phyloP scores from a whole-genome alignment of 176 grass and related monocot species.

The Oryza rufipogon region DNA sequence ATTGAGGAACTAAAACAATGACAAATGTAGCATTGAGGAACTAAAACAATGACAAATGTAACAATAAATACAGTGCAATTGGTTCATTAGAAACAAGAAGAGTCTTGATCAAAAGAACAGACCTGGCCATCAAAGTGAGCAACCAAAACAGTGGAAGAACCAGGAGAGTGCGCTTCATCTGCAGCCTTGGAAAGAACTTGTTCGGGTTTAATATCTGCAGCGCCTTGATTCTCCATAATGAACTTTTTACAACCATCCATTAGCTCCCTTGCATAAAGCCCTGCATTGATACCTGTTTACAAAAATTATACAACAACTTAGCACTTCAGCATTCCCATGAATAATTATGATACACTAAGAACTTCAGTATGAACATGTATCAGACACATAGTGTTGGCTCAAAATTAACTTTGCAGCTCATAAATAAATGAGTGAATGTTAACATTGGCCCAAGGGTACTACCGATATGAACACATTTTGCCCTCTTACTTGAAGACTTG shows the following conservation, averaged over 20 bases:
- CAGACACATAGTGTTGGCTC: neutral
- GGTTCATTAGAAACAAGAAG: neutral
- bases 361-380: neutral
- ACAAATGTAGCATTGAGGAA: constrained; percentile 53
- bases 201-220: constrained; percentile 49
- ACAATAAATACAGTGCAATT: neutral
- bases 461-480: neutral
- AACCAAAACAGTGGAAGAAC: constrained; percentile 91
- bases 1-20: constrained; percentile 59
- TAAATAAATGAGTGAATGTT: neutral
- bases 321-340: neutral
- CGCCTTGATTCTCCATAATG: constrained; percentile 47
- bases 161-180: constrained; percentile 69
- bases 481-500: neutral
- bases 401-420: neutral
- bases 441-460: neutral
- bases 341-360: neutral
- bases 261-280: constrained; percentile 80
- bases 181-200: constrained; percentile 72
- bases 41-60: constrained; percentile 40
- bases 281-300: constrained; percentile 78
- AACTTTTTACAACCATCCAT: constrained; percentile 77
- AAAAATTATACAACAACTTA: constrained; percentile 15
- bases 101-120: constrained; percentile 17
- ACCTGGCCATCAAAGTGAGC: constrained; percentile 95